Evolutionary conservation across 1,139 yeast genomes (phyloP), one percentile per base, ranked within the genome.

Genomic region (Arxiozyma bovina): DNA sequence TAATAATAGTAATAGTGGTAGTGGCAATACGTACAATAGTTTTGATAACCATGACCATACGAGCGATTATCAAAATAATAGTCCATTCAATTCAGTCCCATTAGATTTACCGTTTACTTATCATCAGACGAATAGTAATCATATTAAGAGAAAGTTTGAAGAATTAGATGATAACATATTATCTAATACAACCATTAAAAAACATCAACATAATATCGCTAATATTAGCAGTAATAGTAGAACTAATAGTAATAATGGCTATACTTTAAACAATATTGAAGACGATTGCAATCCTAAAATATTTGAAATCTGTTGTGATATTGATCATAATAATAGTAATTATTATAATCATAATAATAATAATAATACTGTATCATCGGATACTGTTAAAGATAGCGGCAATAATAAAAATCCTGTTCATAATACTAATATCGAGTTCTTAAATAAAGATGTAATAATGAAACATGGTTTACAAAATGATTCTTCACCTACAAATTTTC

Each of bases 221-320:
- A 42, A 9, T 23, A 41, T 18, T 20, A 17, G 21, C n/a, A n/a
- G n/a, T n/a, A n/a, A n/a, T n/a, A n/a, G n/a, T n/a, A n/a, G n/a
- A n/a, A n/a, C n/a, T 45, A 41, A 12, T 45, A 18, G 23, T 45
- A 45, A 34, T 4, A 34, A 27, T 12, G 17, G 5, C 9, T 11
- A 23, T n/a, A 22, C 30, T 38, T 21, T 30, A 17, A 43, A 8
- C n/a, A 23, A n/a, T 42, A 42, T 27, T n/a, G 57, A 56, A 21
- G 55, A 58, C 18, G 59, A 62, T 44, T 71, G 75, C 55, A 64
- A 63, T 50, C 75, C 76, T 0, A 69, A 68, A 56, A 61, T 72
- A 22, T 61, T 73, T 47, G 76, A 73, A 57, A 64, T 73, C 1
- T 73, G 75, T 53, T 73, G 76, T 61, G 74, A 72, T 41, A 62